These are phyloP conservation scores for Agrocybe praecox DNA, from an alignment of 768 basidiomycete species.

Conservation along the genomic window DNA sequence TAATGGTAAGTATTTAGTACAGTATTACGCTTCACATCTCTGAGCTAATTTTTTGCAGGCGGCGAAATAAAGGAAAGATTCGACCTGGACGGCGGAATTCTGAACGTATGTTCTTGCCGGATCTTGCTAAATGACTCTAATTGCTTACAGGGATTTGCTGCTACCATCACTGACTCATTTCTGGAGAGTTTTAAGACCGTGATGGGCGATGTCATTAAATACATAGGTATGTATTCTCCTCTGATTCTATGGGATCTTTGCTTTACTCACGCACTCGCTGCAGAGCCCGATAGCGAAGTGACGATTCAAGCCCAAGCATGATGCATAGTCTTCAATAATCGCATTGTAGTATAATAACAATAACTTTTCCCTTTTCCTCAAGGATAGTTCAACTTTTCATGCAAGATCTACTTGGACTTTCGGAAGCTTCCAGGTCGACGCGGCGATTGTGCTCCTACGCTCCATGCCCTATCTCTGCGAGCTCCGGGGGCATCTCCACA, in stretches of 20 bases:
- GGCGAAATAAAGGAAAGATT: slow-evolving; percentile 15
- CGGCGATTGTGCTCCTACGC: no score
- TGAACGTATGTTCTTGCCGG: slow-evolving; percentile 14
- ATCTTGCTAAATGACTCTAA: neutral
- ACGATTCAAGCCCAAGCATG: slow-evolving; percentile 16
- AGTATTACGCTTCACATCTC: neutral
- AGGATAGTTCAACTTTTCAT: no score
- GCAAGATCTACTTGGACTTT: no score
- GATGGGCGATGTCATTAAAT: slow-evolving; percentile 10
- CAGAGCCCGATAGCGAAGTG: slow-evolving; percentile 23
- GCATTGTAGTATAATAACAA: no score
- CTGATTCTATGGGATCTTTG: neutral
- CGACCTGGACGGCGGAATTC: slow-evolving; percentile 14
- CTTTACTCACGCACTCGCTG: neutral
- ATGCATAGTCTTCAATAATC: no score
- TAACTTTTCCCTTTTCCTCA: no score
- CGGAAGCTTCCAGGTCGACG: no score
- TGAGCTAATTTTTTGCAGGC: slow-evolving; percentile 3
- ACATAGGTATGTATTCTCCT: slow-evolving; percentile 16
- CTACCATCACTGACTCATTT: slow-evolving; percentile 17
- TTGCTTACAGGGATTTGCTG: slow-evolving; percentile 20
- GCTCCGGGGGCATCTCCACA: no score
- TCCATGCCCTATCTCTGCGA: no score
- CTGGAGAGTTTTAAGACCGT: slow-evolving; percentile 15
- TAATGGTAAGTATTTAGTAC: slow-evolving; percentile 6